Conservation (phyloP, 768 basidiomycete genomes). For the Amanita muscaria region DNA sequence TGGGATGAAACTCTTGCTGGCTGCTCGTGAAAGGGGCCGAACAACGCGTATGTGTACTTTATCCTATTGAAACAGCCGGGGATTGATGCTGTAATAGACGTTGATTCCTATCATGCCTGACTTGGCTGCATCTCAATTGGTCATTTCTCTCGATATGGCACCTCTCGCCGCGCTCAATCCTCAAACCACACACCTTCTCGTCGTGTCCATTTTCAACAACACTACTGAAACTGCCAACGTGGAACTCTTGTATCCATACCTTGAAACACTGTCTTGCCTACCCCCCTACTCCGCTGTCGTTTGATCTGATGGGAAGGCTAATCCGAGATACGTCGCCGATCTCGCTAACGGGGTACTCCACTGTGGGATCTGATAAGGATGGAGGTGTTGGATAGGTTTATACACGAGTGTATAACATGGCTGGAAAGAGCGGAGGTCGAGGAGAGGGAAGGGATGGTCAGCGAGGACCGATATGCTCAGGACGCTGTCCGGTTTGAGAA, state of each 20-base stretch:
- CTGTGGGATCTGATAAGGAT: conserved; percentile 55
- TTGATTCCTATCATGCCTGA: conserved; percentile 43
- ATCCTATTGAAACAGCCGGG: conserved; percentile 1
- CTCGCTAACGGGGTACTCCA: conserved; percentile 35
- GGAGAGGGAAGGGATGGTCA: conserved; percentile 56
- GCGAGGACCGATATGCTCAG: conserved; percentile 66
- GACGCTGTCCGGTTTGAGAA: conserved; percentile 26
- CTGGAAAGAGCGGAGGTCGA: conserved; percentile 63
- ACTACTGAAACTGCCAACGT: conserved; percentile 23
- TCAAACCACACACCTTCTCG: conserved; percentile 57
- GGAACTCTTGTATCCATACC: conserved; percentile 38
- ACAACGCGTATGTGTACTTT: conserved; percentile 44
- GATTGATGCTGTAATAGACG: conserved; percentile 27
- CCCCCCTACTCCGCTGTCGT: conserved; percentile 66
- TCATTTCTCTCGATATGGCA: conserved; percentile 61
- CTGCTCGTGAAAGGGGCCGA: conserved; percentile 67
- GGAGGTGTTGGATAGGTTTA: conserved; percentile 62
- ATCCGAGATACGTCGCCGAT: conserved; percentile 52
- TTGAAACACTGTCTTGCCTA: conserved; percentile 55
- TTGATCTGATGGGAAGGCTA: conserved; percentile 64
- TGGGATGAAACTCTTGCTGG: conserved; percentile 59
- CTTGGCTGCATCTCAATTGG: conserved; percentile 38
- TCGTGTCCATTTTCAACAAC: conserved; percentile 47
- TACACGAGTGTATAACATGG: conserved; percentile 62
- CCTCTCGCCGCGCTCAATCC: conserved; percentile 63